A percentile compares a stretch with the other conserved stretches of the same genome.
Evolutionary conservation across 2,329 filamentous ascomycete genomes (phyloP).

Genomic region (Ilyonectria sp.): DNA sequence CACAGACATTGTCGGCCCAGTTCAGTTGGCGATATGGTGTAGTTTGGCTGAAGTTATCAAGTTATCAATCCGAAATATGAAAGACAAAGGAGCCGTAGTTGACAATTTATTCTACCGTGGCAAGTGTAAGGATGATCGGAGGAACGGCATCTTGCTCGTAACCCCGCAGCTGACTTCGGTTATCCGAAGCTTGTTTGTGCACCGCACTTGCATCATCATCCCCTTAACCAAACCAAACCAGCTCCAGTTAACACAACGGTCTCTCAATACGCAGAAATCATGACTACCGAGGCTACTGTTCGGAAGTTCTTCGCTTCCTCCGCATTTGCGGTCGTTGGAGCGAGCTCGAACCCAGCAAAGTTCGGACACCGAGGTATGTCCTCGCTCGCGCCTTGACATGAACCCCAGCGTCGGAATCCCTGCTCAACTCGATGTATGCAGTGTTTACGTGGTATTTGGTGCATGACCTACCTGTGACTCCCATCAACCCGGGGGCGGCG

Average conservation of each 20-base stretch:
- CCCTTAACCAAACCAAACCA: not conserved
- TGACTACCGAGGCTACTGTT: conserved; percentile 80
- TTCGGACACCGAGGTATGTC: conserved; percentile 86
- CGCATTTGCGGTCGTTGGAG: conserved; percentile 90
- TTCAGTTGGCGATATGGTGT: not conserved
- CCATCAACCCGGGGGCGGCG: conserved; percentile 83
- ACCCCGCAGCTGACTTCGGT: conserved; percentile 40
- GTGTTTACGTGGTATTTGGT: conserved; percentile 92
- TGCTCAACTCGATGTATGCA: conserved; percentile 53
- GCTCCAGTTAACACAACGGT: not conserved
- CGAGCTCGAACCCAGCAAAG: conserved; percentile 86
- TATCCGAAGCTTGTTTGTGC: conserved; percentile 29
- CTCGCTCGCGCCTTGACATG: not conserved
- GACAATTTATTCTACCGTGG: conserved; percentile 2
- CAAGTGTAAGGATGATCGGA: conserved; percentile 26
- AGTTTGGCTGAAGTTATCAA: not conserved
- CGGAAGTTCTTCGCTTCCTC: conserved; percentile 85
- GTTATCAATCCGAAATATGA: not conserved
- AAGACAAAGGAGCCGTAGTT: not conserved
- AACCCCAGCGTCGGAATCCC: not conserved
- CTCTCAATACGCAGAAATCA: conserved; percentile 50
- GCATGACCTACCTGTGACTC: conserved; percentile 82
- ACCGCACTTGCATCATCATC: conserved; percentile 27
- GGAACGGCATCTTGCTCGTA: conserved; percentile 36
- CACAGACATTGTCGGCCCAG: conserved; percentile 37